Conservation (phyloP, 2,329 filamentous ascomycete genomes). For the Monilinia polystroma region DNA sequence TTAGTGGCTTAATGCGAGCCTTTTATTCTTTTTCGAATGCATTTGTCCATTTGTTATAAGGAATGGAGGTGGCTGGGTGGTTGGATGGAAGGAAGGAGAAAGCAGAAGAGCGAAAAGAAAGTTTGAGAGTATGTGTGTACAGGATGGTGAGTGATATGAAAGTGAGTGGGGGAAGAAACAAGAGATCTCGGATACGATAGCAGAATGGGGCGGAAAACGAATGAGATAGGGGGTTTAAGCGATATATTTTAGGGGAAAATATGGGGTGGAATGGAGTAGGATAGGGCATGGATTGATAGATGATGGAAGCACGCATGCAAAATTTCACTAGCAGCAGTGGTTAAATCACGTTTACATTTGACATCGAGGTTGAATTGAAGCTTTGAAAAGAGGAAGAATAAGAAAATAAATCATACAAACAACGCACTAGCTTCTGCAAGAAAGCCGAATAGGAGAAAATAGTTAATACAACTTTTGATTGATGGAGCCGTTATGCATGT, state of each 20-base stretch:
- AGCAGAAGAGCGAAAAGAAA: neutral
- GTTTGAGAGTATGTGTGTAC: constrained; percentile 4
- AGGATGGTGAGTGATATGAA: neutral
- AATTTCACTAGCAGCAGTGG: constrained; percentile 11
- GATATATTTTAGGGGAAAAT: neutral
- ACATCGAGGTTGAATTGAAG: too few relatives aligned
- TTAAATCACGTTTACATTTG: neutral
- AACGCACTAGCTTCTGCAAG: neutral
- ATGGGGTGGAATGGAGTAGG: neutral
- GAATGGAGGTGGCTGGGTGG: neutral
- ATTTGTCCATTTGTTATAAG: constrained; percentile 13
- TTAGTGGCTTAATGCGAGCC: constrained; percentile 5
- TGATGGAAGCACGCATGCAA: constrained; percentile 2
- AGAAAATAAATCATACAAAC: neutral
- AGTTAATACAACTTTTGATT: neutral
- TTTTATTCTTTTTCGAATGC: constrained; percentile 13
- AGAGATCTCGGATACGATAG: constrained; percentile 3
- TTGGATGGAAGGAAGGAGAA: neutral
- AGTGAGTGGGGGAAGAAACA: neutral
- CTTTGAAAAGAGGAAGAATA: neutral
- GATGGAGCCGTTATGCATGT: too few relatives aligned
- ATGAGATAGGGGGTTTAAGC: neutral
- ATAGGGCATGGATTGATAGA: neutral
- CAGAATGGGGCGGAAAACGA: constrained; percentile 3
- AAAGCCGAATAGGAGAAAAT: neutral